Base-by-base conservation (phyloP, 2,329 filamentous ascomycete species). In the Cladorrhinum sp. region DNA sequence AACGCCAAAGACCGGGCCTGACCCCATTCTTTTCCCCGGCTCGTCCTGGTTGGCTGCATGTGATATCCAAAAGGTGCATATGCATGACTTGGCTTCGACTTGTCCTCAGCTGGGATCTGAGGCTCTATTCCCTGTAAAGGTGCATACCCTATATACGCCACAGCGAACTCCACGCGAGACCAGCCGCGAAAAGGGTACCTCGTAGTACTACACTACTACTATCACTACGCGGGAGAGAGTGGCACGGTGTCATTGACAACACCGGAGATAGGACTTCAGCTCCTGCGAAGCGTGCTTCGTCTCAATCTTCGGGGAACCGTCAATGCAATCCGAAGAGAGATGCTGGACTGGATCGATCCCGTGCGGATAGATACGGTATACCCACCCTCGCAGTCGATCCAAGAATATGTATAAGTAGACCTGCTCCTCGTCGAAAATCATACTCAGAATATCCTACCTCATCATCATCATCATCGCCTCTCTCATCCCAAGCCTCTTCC, bases 61-160 rank as follows among this genome's bases (percentile, higher is more conserved):
- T 62, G 62, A 60, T 64, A 64, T 62, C 12, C 53, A 54, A 49
- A 21, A n/a, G 30, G 9, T 59, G 60, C 58, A 62, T 56, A 60
- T 62, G 57, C 58, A 62, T 20, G 53, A 28, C 55, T 5, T 4
- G 26, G 9, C 26, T 28, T 9, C 26, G 4, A 5, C 26, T 28
- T 28, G 26, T 12, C 12, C 33, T 36, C 55, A 57, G 60, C 60
- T 50, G 57, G 53, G 23, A 39, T 14, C 23, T 46, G 46, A 39
- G 58, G 26, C 26, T 58, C 42, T 51, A 21, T 10, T 6, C 14
- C 48, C 53, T n/a, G 18, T 39, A 28, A 26, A 52, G 16, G 46
- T 52, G 46, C 56, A 26, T 28, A 36, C n/a, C 48, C n/a, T 58
- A 24, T 36, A 33, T 51, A 24, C 55, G n/a, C n/a, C 42, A 5